phyloP scores from a whole-genome alignment of 371 early-diverging fungal genomes.

The Syncephalastrum monosporum region DNA sequence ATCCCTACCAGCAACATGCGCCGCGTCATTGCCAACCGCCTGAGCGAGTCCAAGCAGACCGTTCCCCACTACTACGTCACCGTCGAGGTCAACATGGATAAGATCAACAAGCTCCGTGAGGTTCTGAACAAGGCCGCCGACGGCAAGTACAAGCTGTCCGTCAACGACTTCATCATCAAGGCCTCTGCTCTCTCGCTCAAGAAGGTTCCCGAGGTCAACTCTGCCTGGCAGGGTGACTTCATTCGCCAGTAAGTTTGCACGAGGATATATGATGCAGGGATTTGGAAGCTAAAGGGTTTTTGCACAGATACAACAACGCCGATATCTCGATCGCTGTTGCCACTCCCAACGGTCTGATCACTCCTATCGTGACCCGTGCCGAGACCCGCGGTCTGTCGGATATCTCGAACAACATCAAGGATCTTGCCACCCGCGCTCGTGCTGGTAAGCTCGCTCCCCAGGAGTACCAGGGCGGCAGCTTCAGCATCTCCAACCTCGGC shows the following conservation, averaged over 20 bases:
- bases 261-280: neutral
- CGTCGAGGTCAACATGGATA: constrained; percentile 86
- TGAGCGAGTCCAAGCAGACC: constrained; percentile 83
- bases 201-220: constrained; percentile 95
- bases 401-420: constrained; percentile 86
- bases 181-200: constrained; percentile 89
- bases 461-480: constrained; percentile 96
- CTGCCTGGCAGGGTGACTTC: constrained; percentile 91
- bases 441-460: constrained; percentile 89
- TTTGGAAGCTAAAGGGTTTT: neutral
- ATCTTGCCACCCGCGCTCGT: constrained; percentile 86
- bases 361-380: constrained; percentile 88
- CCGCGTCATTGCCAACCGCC: constrained; percentile 84
- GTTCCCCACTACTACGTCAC: constrained; percentile 98
- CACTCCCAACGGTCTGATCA: constrained; percentile 94
- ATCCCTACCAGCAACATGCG: constrained; percentile 92
- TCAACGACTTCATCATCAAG: constrained; percentile 98
- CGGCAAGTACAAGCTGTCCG: constrained; percentile 93
- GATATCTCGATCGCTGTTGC: constrained; percentile 97
- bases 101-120: constrained; percentile 82
- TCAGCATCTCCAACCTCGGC: constrained; percentile 98
- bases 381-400: constrained; percentile 84
- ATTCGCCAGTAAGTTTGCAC: constrained; percentile 78
- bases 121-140: constrained; percentile 84
- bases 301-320: constrained; percentile 75